Evolutionary conservation across 306 rosid genomes (phyloP).

Genomic region (Begonia fuchsioides): DNA sequence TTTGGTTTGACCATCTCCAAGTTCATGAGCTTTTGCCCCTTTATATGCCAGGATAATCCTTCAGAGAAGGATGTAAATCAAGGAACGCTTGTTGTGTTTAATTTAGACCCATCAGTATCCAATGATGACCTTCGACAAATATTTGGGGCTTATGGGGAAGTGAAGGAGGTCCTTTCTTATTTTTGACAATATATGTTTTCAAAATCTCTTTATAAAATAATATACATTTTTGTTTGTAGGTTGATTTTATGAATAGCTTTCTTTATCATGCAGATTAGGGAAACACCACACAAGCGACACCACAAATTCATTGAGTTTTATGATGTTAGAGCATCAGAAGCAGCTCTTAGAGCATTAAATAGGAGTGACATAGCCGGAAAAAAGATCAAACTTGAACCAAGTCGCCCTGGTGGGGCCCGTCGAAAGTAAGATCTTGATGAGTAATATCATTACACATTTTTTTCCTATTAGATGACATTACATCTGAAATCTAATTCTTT

Average conservation of each 20-base stretch:
- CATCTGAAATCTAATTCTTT: too few relatives aligned
- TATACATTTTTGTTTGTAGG: too few relatives aligned
- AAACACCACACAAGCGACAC: conserved; percentile 93
- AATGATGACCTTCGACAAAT: conserved; percentile 87
- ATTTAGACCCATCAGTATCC: conserved; percentile 82
- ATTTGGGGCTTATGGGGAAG: conserved; percentile 89
- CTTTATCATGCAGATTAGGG: conserved; percentile 83
- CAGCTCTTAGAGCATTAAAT: conserved; percentile 78
- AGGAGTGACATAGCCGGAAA: conserved; percentile 94
- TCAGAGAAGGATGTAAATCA: conserved; percentile 91
- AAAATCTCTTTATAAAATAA: too few relatives aligned
- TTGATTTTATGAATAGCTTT: too few relatives aligned
- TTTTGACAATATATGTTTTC: background rate
- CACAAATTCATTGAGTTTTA: conserved; percentile 84
- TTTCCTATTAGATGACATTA: too few relatives aligned
- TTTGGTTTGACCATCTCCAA: background rate
- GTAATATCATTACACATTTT: too few relatives aligned
- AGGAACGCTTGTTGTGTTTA: conserved; percentile 95
- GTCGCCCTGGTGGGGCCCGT: conserved; percentile 98
- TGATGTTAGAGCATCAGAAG: conserved; percentile 87
- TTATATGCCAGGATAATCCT: conserved; percentile 65
- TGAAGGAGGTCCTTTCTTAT: conserved; percentile 57
- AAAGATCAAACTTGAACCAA: conserved; percentile 91
- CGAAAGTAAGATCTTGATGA: conserved; percentile 46
- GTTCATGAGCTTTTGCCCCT: conserved; percentile 9